A percentile compares a stretch with the other conserved stretches of the same genome.
Evolutionary conservation across 805 yeast genomes (phyloP).

Genomic region (Candida verbasci): DNA sequence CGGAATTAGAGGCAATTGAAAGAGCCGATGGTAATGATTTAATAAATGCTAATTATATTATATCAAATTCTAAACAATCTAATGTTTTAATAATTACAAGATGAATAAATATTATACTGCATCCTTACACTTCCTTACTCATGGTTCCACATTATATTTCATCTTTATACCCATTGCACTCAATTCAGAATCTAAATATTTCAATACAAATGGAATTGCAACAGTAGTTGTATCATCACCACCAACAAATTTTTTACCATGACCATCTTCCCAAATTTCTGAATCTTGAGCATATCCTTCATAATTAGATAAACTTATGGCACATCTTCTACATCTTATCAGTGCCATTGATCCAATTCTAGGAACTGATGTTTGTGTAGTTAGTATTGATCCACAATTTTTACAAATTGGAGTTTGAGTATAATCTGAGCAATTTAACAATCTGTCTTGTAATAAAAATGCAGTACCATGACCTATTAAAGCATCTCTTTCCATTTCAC

Average conservation of each 20-base stretch:
- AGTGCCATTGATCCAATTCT: conserved; percentile 78
- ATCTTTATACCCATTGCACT: conserved; percentile 97
- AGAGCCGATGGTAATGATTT: conserved; percentile 56
- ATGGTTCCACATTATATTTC: conserved; percentile 80
- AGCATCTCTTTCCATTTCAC: conserved; percentile 99
- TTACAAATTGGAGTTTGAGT: conserved; percentile 89
- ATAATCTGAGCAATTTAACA: conserved; percentile 92
- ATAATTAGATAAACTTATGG: conserved; percentile 61
- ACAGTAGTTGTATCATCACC: conserved; percentile 93
- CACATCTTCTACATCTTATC: conserved; percentile 88
- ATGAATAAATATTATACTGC: not conserved
- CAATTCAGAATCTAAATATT: conserved; percentile 90
- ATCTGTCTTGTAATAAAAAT: conserved; percentile 87
- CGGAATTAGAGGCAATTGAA: conserved; percentile 46
- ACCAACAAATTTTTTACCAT: conserved; percentile 85
- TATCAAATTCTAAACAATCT: conserved; percentile 16
- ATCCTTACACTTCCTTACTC: not conserved
- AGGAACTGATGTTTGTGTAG: conserved; percentile 89
- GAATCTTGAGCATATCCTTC: conserved; percentile 56
- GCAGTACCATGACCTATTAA: conserved; percentile 98
- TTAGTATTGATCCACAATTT: conserved; percentile 85
- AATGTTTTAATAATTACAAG: conserved; percentile 12
- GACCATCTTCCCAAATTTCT: conserved; percentile 96
- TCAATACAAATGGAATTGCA: conserved; percentile 94
- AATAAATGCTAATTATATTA: conserved; percentile 52